phyloP scores from a whole-genome alignment of 352 stramenopile species.

The Phytophthora multivora region DNA sequence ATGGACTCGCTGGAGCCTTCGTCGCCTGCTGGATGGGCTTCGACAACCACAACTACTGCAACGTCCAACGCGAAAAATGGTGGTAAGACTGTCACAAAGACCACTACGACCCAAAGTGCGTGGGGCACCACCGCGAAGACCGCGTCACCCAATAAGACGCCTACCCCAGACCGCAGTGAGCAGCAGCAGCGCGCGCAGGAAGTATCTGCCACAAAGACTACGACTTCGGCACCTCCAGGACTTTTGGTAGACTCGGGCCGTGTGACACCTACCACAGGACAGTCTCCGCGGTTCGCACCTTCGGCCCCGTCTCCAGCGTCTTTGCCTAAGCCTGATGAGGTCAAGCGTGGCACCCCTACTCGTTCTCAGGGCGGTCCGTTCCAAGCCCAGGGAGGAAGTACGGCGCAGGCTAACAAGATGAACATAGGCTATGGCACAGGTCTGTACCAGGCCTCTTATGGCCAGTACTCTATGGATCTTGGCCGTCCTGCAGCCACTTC shows the following conservation, averaged over 20 bases:
- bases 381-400: conserved; percentile 40
- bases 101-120: conserved; percentile 55
- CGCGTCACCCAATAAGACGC: conserved; percentile 72
- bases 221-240: conserved; percentile 68
- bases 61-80: conserved; percentile 43
- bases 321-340: conserved; percentile 85
- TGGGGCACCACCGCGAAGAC: conserved; percentile 52
- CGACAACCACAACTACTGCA: conserved; percentile 48
- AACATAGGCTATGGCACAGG: conserved; percentile 67
- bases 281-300: conserved; percentile 71
- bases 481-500: conserved; percentile 37
- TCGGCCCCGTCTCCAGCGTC: conserved; percentile 85
- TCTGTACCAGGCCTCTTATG: conserved; percentile 80
- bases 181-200: conserved; percentile 32
- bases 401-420: conserved; percentile 61
- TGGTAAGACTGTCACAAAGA: conserved; percentile 46
- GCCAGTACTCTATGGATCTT: conserved; percentile 86
- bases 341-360: conserved; percentile 77
- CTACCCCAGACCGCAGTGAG: conserved; percentile 57
- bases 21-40: conserved; percentile 68
- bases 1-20: conserved; percentile 60
- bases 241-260: conserved; percentile 72
- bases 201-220: conserved; percentile 35
- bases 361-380: conserved; percentile 55
- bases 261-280: conserved; percentile 64